Evolutionary conservation across 139 green algal genomes (phyloP).

Genomic region (Coccomyxa sp.): DNA sequence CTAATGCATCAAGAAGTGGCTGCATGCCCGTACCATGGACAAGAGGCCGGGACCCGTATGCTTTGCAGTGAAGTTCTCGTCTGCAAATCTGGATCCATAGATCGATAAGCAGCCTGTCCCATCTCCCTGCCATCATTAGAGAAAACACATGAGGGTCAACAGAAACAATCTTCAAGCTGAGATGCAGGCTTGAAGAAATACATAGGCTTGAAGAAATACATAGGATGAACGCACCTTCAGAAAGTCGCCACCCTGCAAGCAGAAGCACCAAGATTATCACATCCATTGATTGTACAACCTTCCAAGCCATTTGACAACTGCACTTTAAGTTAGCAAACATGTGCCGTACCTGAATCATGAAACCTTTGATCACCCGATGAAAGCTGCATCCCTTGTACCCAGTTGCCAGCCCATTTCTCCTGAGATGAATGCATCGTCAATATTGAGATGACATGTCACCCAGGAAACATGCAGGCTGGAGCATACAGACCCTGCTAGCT

Average conservation of each 20-base stretch:
- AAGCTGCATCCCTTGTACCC: slow-evolving; percentile 87
- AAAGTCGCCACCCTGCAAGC: slow-evolving; percentile 84
- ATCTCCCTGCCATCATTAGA: slow-evolving; percentile 56
- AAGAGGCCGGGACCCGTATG: slow-evolving; percentile 95
- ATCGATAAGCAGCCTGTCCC: slow-evolving; percentile 92
- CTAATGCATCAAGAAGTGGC: too few species aligned
- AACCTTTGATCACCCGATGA: slow-evolving; percentile 95
- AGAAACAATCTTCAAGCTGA: too few species aligned
- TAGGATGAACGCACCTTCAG: slow-evolving; percentile 50
- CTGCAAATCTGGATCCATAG: slow-evolving; percentile 89
- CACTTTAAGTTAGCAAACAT: not conserved
- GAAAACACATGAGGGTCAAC: not conserved
- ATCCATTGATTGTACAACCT: too few species aligned
- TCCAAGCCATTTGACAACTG: too few species aligned
- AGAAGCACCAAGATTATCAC: not conserved
- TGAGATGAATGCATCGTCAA: slow-evolving; percentile 25
- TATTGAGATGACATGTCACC: not conserved
- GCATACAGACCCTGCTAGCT: not conserved
- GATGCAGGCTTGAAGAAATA: not conserved
- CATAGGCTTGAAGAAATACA: not conserved
- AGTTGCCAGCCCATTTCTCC: slow-evolving; percentile 67
- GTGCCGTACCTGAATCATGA: slow-evolving; percentile 72
- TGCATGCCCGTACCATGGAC: slow-evolving; percentile 57
- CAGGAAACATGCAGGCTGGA: not conserved
- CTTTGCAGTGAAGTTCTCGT: slow-evolving; percentile 91